Conservation (phyloP, 2,329 filamentous ascomycete species). For the Dothideomycetidae sp. region DNA sequence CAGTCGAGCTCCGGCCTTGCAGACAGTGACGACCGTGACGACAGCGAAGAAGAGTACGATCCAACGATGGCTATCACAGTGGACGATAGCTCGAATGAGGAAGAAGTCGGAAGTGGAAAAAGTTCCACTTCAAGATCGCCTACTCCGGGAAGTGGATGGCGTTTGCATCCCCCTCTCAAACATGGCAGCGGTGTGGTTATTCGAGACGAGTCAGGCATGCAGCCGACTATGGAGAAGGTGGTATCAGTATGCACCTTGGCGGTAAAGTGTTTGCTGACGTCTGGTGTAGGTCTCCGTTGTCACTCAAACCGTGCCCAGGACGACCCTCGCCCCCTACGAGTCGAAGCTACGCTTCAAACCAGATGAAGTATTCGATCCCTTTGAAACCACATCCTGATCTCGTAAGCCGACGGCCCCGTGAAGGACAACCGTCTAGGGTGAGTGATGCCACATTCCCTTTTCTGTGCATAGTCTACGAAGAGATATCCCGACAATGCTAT, state of each 20-base stretch:
- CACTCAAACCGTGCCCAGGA: too few species aligned
- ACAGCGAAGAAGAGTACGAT: conserved; percentile 5
- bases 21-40: conserved; percentile 1
- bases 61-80: conserved; percentile 5
- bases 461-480: neutral
- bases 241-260: neutral
- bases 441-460: conserved; percentile 6
- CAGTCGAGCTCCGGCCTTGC: conserved; percentile 6
- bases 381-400: neutral
- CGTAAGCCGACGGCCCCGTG: conserved; percentile 4
- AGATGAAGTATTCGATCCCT: neutral
- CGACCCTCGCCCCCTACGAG: conserved; percentile 1
- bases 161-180: neutral
- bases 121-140: neutral
- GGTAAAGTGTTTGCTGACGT: too few species aligned
- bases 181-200: neutral
- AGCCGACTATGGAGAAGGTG: neutral
- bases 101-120: neutral
- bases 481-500: neutral
- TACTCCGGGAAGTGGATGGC: neutral
- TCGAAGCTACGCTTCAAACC: neutral
- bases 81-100: neutral
- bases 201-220: neutral
- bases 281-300: too few species aligned
- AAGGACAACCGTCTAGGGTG: conserved; percentile 9